These are phyloP conservation scores for Gossypium turneri DNA, from an alignment of 345 rosid genomes.

Conservation along the genomic window DNA sequence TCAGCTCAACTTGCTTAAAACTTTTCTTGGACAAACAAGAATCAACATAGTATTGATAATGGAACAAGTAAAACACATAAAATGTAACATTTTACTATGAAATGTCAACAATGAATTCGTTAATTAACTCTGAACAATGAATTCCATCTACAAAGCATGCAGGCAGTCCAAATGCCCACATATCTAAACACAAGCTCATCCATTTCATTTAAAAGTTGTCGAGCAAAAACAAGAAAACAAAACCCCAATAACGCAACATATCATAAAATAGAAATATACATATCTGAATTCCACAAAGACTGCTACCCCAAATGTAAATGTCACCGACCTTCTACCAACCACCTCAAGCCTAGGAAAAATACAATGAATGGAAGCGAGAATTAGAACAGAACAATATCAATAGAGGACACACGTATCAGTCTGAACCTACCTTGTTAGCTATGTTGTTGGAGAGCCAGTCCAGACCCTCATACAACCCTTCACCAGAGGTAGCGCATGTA, in stretches of 20 bases:
- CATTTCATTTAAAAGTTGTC: conserved; percentile 18
- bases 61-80: too few species aligned
- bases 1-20: too few species aligned
- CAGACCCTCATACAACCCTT: conserved; percentile 72
- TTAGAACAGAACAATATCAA: not conserved
- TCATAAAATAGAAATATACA: not conserved
- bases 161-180: conserved; percentile 13
- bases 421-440: conserved; percentile 45
- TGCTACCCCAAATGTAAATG: not conserved
- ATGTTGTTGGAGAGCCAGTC: conserved; percentile 88
- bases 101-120: not conserved
- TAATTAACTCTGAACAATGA: conserved; percentile 12
- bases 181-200: conserved; percentile 17
- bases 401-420: not conserved
- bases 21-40: too few species aligned
- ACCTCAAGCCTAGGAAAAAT: conserved; percentile 25
- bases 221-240: not conserved
- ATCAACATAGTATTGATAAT: too few species aligned
- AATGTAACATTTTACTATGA: not conserved
- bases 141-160: conserved; percentile 24
- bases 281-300: not conserved
- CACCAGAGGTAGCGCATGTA: conserved; percentile 75
- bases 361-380: not conserved
- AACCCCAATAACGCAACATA: conserved; percentile 8
- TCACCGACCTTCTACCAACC: not conserved